Percentiles rank a stretch among this genome's conserved stretches.
Conservation (phyloP, 2,329 filamentous ascomycete genomes). For the Claviceps spartinae region DNA sequence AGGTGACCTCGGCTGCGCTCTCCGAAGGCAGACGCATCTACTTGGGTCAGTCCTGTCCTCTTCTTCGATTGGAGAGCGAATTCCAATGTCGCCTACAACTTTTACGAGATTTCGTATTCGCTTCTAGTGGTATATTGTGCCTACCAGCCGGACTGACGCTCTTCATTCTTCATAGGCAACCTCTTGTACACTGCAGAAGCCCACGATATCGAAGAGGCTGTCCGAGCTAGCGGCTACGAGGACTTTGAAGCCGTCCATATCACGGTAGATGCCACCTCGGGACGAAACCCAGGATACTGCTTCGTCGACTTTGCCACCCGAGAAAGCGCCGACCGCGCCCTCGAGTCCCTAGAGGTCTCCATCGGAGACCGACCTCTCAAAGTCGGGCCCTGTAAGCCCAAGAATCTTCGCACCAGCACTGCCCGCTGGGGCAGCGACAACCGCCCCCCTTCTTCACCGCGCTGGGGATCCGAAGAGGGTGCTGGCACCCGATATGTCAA, state of each 20-base stretch:
- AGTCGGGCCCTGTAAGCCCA: constrained; percentile 52
- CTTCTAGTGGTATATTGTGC: too few species aligned
- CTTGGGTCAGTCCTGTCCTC: constrained; percentile 26
- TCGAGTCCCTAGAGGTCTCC: constrained; percentile 39
- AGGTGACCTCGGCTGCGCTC: constrained; percentile 10
- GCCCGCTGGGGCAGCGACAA: constrained; percentile 1
- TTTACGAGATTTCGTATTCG: too few species aligned
- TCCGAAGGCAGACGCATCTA: constrained; percentile 37
- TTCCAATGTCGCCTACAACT: too few species aligned
- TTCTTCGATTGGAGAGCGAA: too few species aligned
- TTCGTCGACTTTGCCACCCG: constrained; percentile 53
- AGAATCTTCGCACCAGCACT: constrained; percentile 17
- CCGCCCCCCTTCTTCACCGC: constrained; percentile 16
- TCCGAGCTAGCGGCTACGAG: constrained; percentile 29
- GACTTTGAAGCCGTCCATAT: constrained; percentile 47
- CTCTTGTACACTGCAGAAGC: constrained; percentile 41
- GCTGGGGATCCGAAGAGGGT: constrained; percentile 31
- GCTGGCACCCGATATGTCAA: background rate
- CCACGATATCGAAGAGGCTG: constrained; percentile 46
- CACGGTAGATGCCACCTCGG: constrained; percentile 53
- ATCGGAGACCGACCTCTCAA: constrained; percentile 47
- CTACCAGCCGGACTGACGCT: background rate
- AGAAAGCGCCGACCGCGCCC: constrained; percentile 38
- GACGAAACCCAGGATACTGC: constrained; percentile 53
- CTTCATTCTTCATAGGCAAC: constrained; percentile 23